Percentiles rank a stretch among this genome's conserved stretches.
Evolutionary conservation across 345 rosid species (phyloP).

Genomic region (Rhizophora mangle): DNA sequence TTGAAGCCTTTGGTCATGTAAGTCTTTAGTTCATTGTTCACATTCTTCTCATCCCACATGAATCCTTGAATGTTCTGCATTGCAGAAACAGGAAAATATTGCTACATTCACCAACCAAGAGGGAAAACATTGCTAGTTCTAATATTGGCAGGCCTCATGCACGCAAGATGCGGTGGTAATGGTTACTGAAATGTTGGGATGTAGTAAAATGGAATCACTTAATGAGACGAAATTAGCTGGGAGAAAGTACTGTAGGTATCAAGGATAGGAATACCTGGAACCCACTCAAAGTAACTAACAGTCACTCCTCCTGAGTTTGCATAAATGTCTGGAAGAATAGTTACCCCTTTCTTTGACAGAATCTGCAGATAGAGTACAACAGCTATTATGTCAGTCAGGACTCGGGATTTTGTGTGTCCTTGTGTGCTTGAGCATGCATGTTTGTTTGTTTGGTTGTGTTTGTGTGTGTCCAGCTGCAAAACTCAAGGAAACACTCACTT

Average conservation of each 20-base stretch:
- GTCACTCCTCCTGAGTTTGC: constrained; percentile 98
- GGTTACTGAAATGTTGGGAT: neutral
- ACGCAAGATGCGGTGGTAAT: neutral
- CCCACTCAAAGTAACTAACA: constrained; percentile 99
- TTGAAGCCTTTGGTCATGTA: constrained; percentile 85
- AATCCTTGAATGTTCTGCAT: constrained; percentile 93
- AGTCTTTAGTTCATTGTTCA: constrained; percentile 64
- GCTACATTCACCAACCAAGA: neutral
- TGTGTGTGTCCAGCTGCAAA: constrained; percentile 8
- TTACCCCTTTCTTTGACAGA: constrained; percentile 76
- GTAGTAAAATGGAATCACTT: too few species aligned
- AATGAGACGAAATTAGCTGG: neutral
- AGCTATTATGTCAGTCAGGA: neutral
- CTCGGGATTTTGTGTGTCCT: too few species aligned
- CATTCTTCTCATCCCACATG: constrained; percentile 96
- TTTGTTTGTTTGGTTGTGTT: too few species aligned
- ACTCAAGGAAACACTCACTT: constrained; percentile 41
- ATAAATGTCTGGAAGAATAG: constrained; percentile 93
- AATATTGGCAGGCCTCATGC: too few species aligned
- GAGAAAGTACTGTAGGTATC: neutral
- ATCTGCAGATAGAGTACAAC: constrained; percentile 41
- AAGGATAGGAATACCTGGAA: constrained; percentile 57
- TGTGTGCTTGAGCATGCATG: too few species aligned
- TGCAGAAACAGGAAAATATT: neutral
- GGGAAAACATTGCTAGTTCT: neutral